phyloP scores from a whole-genome alignment of 768 basidiomycete genomes.

The Kwoniella sp. region DNA sequence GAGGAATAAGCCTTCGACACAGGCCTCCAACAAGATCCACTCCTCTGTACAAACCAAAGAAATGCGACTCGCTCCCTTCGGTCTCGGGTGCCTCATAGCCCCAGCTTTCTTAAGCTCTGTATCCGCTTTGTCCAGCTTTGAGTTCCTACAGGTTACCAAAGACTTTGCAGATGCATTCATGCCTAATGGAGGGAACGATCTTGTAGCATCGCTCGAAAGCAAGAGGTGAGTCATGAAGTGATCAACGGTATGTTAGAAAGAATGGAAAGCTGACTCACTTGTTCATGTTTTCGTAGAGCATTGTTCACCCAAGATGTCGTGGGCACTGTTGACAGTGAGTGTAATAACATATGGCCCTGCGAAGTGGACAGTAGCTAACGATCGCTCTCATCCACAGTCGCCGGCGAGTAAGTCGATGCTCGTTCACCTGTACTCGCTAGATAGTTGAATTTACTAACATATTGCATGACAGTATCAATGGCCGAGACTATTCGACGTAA shows the following conservation, averaged over 20 bases:
- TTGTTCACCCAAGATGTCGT: constrained; percentile 37
- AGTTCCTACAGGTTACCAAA: constrained; percentile 18
- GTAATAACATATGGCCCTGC: not conserved
- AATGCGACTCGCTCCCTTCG: not conserved
- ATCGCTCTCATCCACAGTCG: not conserved
- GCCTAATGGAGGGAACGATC: constrained; percentile 2
- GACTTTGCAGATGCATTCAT: constrained; percentile 31
- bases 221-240: constrained; percentile 31
- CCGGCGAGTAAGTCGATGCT: not conserved
- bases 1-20: no score
- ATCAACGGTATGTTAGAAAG: no score
- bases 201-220: constrained; percentile 10
- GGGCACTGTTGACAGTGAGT: constrained; percentile 36
- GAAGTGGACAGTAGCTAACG: not conserved
- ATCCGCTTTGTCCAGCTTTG: constrained; percentile 15
- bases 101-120: not conserved
- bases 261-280: no score
- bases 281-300: constrained; percentile 28
- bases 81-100: not conserved
- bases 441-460: not conserved
- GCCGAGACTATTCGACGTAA: constrained; percentile 37
- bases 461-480: constrained; percentile 26
- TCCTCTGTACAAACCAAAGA: not conserved
- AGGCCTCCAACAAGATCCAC: no score
- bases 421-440: not conserved